Conservation (phyloP, 192 early-diverging fungal genomes). For the Physocladia obscura region DNA sequence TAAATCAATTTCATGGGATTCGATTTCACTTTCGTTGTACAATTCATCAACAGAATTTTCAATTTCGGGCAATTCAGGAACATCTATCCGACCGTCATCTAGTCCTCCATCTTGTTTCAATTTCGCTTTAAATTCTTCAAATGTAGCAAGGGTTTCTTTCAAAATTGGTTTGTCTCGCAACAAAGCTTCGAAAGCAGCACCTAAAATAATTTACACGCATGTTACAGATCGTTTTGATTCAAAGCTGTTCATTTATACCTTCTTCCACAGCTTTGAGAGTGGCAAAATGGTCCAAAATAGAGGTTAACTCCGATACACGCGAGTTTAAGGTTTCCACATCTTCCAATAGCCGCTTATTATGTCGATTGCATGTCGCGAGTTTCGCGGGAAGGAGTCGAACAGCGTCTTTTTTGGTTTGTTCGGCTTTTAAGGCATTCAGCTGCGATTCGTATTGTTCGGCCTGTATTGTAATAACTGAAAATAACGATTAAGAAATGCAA, state of each 20-base stretch:
- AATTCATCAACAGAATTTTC: background rate
- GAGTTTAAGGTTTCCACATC: constrained; percentile 33
- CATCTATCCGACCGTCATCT: background rate
- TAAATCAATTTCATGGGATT: constrained; percentile 28
- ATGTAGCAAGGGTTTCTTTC: constrained; percentile 56
- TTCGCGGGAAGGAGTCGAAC: background rate
- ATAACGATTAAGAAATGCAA: background rate
- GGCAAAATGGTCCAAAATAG: constrained; percentile 17
- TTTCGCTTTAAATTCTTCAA: constrained; percentile 55
- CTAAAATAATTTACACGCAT: too few relatives aligned
- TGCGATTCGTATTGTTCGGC: constrained; percentile 33
- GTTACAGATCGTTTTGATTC: too few relatives aligned
- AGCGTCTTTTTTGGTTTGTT: background rate
- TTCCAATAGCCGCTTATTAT: background rate
- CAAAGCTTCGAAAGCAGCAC: constrained; percentile 31
- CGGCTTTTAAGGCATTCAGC: constrained; percentile 13
- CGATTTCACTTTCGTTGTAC: background rate
- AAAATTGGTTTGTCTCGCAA: constrained; percentile 39
- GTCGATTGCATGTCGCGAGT: background rate
- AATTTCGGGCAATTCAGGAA: background rate
- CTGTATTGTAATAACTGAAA: constrained; percentile 28
- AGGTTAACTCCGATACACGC: constrained; percentile 4
- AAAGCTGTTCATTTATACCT: too few relatives aligned
- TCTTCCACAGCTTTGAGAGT: constrained; percentile 22
- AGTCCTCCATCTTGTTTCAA: constrained; percentile 1